Evolutionary conservation across 441 rosid genomes (phyloP), one percentile per base, ranked within the genome.

Genomic region (Omphalea diandra): DNA sequence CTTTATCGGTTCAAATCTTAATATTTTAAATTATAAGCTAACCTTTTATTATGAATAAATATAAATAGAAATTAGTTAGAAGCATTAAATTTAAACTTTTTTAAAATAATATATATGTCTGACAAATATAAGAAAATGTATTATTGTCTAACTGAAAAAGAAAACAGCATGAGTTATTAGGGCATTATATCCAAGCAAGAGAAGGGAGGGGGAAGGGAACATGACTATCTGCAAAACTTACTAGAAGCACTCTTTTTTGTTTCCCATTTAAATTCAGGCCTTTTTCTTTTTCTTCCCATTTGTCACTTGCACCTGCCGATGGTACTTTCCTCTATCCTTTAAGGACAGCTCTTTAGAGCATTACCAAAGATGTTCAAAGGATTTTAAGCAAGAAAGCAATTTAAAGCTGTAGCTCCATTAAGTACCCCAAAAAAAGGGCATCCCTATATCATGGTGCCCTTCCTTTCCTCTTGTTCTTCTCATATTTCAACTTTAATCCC

Each of bases 361-460:
- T 69, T 47, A 75, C 72, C 79, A 76, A 79, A 73, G 80, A 27
- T 65, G 64, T 65, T 76, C 75, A 70, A 75, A 75, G 83, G 68
- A 33, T 60, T 56, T 15, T 61, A 46, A 66, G 44, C 59, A 59
- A 33, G 44, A 43, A 35, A n/a, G 7, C 1, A 4, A 5, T 15
- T 17, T 3, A n/a, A 18, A 49, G 26, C 54, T 18, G 20, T n/a
- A 49, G n/a, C 7, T 49, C 32, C 18, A 58, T 35, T 43, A 57
- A 67, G 27, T 56, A 67, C 41, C 20, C n/a, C 18, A 58, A 55
- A 7, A 24, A 54, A 33, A 59, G 0, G 71, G 33, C 69, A n/a
- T 40, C 76, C 40, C 71, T 60, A 61, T 77, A 61, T 62, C 56
- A 11, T 67, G 9, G 26, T 50, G 50, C 72, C 59, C 69, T 68